Conservation (phyloP, 495 filamentous ascomycete species). For the Cercophora sp. region DNA sequence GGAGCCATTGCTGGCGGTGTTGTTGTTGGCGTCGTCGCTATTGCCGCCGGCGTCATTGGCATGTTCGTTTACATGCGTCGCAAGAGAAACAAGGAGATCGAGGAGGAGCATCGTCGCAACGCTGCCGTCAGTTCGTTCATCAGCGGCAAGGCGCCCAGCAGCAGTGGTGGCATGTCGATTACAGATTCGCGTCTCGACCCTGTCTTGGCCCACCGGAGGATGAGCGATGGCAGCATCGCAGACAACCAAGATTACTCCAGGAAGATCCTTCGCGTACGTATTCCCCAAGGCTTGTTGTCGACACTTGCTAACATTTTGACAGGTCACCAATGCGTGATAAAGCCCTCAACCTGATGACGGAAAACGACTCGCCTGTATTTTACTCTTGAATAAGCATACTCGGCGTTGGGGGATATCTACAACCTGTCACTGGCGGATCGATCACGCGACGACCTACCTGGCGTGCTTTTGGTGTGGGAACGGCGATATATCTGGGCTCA, state of each 20-base stretch:
- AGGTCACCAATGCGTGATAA: conserved; percentile 57
- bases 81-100: conserved; percentile 65
- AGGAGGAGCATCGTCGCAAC: conserved; percentile 76
- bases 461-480: conserved; percentile 37
- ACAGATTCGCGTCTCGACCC: conserved; percentile 85
- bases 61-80: conserved; percentile 72
- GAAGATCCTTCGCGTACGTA: conserved; percentile 82
- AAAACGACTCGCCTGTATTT: conserved; percentile 49
- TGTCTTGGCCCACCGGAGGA: conserved; percentile 76
- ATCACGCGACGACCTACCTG: conserved; percentile 32
- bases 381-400: conserved; percentile 46
- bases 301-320: conserved; percentile 20
- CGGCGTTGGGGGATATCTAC: conserved; percentile 45
- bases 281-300: not conserved
- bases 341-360: conserved; percentile 38
- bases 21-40: conserved; percentile 74
- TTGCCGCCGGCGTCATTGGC: conserved; percentile 62
- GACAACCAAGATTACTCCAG: conserved; percentile 97
- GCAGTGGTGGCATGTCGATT: conserved; percentile 60
- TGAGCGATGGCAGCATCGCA: conserved; percentile 96
- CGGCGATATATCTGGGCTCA: conserved; percentile 29
- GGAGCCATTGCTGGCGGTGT: conserved; percentile 85
- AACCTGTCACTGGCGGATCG: conserved; percentile 42
- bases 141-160: conserved; percentile 53
- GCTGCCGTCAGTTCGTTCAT: conserved; percentile 65